These are phyloP conservation scores for Amanita fuliginea DNA, from an alignment of 768 basidiomycete species.

Conservation along the genomic window DNA sequence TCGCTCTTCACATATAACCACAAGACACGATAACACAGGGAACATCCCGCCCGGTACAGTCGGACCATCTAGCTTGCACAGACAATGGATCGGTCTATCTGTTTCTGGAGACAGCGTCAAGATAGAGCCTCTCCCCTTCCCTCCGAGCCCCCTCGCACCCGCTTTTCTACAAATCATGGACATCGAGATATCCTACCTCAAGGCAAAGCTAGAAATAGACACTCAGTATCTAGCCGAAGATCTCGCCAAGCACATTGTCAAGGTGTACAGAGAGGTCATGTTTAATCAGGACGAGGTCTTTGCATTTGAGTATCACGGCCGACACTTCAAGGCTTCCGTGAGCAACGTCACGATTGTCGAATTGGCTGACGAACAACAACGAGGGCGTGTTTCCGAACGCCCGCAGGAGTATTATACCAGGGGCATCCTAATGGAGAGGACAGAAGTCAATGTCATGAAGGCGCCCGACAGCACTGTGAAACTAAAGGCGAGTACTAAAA, in stretches of 20 bases:
- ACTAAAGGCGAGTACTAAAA: conserved; percentile 85
- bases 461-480: conserved; percentile 73
- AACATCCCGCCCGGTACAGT: conserved; percentile 58
- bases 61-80: conserved; percentile 67
- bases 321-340: conserved; percentile 65
- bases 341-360: conserved; percentile 50
- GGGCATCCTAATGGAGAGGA: conserved; percentile 83
- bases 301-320: conserved; percentile 83
- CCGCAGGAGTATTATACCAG: conserved; percentile 22
- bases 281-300: conserved; percentile 61
- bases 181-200: conserved; percentile 63
- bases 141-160: conserved; percentile 37
- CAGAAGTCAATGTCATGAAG: conserved; percentile 87
- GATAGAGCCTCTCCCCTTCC: conserved; percentile 49
- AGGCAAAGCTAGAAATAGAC: conserved; percentile 37
- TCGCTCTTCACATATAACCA: not conserved
- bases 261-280: conserved; percentile 62
- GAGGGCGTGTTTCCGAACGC: conserved; percentile 18
- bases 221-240: conserved; percentile 86
- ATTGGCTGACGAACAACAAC: conserved; percentile 44
- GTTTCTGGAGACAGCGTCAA: conserved; percentile 65
- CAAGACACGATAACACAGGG: conserved; percentile 71
- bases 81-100: conserved; percentile 87
- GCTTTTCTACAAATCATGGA: conserved; percentile 71
- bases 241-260: conserved; percentile 63